Evolutionary conservation across 768 basidiomycete species (phyloP).

Genomic region (Xerocomellus amylosporus): DNA sequence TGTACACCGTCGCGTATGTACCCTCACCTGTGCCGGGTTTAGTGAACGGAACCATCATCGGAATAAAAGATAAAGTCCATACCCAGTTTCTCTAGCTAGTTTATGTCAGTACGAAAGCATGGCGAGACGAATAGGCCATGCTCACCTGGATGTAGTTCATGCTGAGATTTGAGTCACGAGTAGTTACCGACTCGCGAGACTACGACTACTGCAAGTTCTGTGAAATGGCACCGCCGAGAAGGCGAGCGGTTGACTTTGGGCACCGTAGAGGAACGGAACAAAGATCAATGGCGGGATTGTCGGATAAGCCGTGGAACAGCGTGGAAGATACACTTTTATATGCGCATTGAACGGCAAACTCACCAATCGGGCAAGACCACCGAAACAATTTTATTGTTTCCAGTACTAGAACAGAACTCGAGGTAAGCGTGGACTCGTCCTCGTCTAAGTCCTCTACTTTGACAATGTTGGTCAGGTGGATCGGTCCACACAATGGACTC

Average conservation of each 20-base stretch:
- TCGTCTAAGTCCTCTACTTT: neutral
- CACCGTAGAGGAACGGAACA: neutral
- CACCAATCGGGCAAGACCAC: conserved; percentile 20
- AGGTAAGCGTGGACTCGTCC: neutral
- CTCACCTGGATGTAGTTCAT: conserved; percentile 63
- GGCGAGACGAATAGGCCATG: neutral
- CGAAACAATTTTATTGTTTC: conserved; percentile 2
- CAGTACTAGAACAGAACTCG: neutral
- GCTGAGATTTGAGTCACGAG: conserved; percentile 1
- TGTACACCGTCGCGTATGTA: conserved; percentile 97
- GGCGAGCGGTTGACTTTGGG: neutral
- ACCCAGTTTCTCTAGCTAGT: conserved; percentile 87
- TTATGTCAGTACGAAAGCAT: conserved; percentile 4
- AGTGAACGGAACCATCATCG: conserved; percentile 5
- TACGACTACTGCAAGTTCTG: neutral
- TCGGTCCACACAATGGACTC: conserved; percentile 37
- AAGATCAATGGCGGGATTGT: neutral
- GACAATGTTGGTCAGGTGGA: neutral
- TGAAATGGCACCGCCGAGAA: conserved; percentile 1
- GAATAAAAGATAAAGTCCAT: neutral
- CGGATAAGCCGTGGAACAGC: neutral
- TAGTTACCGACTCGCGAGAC: neutral
- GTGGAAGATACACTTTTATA: neutral
- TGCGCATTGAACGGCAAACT: neutral
- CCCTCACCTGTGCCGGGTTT: conserved; percentile 61